These are phyloP conservation scores for Immersiella caudata DNA, from an alignment of 495 filamentous ascomycete species.

Conservation along the genomic window DNA sequence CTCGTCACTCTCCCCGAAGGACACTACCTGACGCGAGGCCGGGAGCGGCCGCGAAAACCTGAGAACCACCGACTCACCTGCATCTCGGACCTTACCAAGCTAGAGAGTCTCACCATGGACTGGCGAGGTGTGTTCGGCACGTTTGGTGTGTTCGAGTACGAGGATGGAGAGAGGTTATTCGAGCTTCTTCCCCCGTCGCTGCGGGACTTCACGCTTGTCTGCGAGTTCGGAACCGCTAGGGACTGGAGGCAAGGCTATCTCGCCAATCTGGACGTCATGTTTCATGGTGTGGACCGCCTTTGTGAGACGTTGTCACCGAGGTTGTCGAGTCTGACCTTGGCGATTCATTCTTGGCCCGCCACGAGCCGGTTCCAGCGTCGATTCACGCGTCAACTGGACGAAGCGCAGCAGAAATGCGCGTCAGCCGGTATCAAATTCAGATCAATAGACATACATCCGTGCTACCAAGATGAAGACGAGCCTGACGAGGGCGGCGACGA, in stretches of 20 bases:
- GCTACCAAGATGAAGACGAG: slow-evolving; percentile 39
- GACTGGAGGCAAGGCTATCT: slow-evolving; percentile 42
- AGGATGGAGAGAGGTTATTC: slow-evolving; percentile 40
- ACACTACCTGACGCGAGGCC: slow-evolving; percentile 39
- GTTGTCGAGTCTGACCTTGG: slow-evolving; percentile 34
- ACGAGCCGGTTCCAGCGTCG: slow-evolving; percentile 35
- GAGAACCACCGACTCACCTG: slow-evolving; percentile 41
- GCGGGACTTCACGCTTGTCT: slow-evolving; percentile 37
- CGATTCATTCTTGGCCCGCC: slow-evolving; percentile 43
- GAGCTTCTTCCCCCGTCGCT: slow-evolving; percentile 34
- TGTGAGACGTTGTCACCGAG: slow-evolving; percentile 26
- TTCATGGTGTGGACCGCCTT: slow-evolving; percentile 36
- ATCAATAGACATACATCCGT: slow-evolving; percentile 38
- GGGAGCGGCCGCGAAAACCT: slow-evolving; percentile 38
- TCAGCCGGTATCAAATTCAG: slow-evolving; percentile 34
- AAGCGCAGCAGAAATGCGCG: slow-evolving; percentile 28
- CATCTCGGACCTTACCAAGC: slow-evolving; percentile 31
- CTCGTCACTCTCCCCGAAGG: slow-evolving; percentile 35
- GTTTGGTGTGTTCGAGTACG: slow-evolving; percentile 38
- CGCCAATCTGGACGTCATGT: slow-evolving; percentile 38
- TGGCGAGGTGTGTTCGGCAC: slow-evolving; percentile 41
- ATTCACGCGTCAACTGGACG: slow-evolving; percentile 36
- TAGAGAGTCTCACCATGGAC: slow-evolving; percentile 36
- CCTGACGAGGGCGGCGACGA: slow-evolving; percentile 24
- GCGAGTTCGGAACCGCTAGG: slow-evolving; percentile 38